Conservation (phyloP, 2,329 filamentous ascomycete genomes). For the Ceratocystis colombiana region DNA sequence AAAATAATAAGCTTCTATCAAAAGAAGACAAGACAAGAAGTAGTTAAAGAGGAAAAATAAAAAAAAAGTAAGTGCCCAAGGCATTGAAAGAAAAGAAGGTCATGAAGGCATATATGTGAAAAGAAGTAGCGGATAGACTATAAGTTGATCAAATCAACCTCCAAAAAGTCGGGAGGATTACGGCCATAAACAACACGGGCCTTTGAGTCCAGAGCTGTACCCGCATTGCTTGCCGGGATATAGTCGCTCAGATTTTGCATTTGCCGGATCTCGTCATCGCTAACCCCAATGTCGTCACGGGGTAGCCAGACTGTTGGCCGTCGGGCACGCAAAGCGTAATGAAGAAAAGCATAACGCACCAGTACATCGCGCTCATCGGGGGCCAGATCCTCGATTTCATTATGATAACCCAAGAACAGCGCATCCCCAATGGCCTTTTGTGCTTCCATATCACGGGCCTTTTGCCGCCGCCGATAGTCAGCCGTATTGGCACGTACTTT, state of each 20-base stretch:
- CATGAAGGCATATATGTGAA: constrained; percentile 9
- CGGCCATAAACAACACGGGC: constrained; percentile 72
- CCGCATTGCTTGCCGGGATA: constrained; percentile 92
- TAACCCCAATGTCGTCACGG: constrained; percentile 77
- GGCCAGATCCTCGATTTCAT: constrained; percentile 89
- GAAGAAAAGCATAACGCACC: constrained; percentile 80
- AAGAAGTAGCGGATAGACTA: constrained; percentile 32
- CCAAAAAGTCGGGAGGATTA: constrained; percentile 81
- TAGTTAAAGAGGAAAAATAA: neutral
- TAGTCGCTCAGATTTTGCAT: constrained; percentile 66
- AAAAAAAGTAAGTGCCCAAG: neutral
- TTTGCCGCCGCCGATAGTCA: constrained; percentile 41
- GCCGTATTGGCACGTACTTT: constrained; percentile 33
- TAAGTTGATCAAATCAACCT: constrained; percentile 74
- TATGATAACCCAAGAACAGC: constrained; percentile 75
- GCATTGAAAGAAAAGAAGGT: constrained; percentile 15
- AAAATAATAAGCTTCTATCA: neutral
- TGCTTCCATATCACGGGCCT: constrained; percentile 56
- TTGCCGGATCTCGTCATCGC: constrained; percentile 77
- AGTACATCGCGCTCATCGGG: constrained; percentile 79
- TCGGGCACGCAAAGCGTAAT: constrained; percentile 72
- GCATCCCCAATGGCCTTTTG: constrained; percentile 67
- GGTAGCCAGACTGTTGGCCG: constrained; percentile 91
- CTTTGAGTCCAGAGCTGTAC: constrained; percentile 76
- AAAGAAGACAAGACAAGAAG: neutral